A percentile compares a stretch with the other conserved stretches of the same genome.
Conservation (phyloP, 345 rosid genomes). For the Microthlaspi erraticum region DNA sequence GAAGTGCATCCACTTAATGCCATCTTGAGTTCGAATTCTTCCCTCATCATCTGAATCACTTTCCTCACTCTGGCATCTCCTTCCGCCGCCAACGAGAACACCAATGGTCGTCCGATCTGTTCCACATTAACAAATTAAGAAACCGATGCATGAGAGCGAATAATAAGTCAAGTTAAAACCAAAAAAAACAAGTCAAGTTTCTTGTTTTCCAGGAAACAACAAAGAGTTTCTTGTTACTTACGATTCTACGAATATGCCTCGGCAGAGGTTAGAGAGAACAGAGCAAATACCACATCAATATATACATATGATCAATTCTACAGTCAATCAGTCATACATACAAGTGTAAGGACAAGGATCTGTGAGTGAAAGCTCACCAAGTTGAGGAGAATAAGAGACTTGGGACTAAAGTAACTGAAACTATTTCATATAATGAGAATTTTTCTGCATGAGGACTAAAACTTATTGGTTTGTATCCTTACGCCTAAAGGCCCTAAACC, state of each 20-base stretch:
- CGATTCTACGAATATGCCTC: no score
- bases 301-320: slow-evolving; percentile 5
- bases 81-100: slow-evolving; percentile 81
- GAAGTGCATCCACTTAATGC: slow-evolving; percentile 82
- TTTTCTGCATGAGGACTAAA: slow-evolving; percentile 23
- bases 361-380: slow-evolving; percentile 23
- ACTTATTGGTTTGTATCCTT: slow-evolving; percentile 1
- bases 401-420: slow-evolving; percentile 9
- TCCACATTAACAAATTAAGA: no score
- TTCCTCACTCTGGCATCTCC: slow-evolving; percentile 77
- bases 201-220: no score
- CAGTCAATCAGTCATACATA: neutral
- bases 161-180: no score
- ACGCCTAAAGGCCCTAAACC: no score
- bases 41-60: slow-evolving; percentile 72
- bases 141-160: no score
- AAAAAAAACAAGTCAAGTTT: no score
- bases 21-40: slow-evolving; percentile 86
- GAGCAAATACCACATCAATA: neutral
- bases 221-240: no score
- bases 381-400: slow-evolving; percentile 15
- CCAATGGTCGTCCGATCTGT: slow-evolving; percentile 84
- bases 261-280: slow-evolving; percentile 7
- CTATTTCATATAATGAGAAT: neutral
- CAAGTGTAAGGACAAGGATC: slow-evolving; percentile 10